A percentile compares a stretch with the other conserved stretches of the same genome.
These are phyloP conservation scores for Pontederia paniculata DNA, from an alignment of 176 grass and related monocot genomes.

Conservation along the genomic window DNA sequence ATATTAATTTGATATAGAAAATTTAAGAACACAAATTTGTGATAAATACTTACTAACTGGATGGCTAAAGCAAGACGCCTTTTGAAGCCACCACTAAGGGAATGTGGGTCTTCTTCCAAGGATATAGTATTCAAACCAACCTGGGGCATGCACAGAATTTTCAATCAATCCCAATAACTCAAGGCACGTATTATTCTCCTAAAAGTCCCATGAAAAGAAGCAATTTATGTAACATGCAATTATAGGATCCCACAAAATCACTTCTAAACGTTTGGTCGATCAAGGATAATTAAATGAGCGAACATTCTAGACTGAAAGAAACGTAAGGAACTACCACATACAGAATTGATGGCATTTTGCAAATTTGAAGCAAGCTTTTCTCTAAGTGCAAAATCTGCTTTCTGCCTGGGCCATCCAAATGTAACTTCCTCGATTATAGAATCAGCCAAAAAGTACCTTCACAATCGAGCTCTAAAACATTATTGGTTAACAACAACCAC, in stretches of 20 bases:
- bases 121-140: constrained; percentile 65
- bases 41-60: constrained; percentile 51
- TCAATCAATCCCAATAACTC: not conserved
- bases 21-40: not conserved
- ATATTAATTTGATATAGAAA: not conserved
- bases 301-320: not conserved
- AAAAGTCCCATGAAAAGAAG: too few relatives aligned
- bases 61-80: constrained; percentile 72
- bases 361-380: constrained; percentile 50
- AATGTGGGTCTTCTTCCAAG: constrained; percentile 63
- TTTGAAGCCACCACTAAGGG: constrained; percentile 86
- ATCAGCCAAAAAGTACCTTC: constrained; percentile 83
- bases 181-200: too few relatives aligned
- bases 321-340: constrained; percentile 15
- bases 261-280: too few relatives aligned
- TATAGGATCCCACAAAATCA: too few relatives aligned
- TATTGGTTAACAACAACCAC: not conserved
- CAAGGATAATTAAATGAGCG: not conserved
- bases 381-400: constrained; percentile 39
- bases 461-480: not conserved
- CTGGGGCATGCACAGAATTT: constrained; percentile 21
- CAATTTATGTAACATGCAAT: too few relatives aligned
- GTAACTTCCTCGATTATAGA: constrained; percentile 82
- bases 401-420: constrained; percentile 86
- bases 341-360: constrained; percentile 60